Conservation (phyloP, 2,329 filamentous ascomycete species). For the Epichloe elymi region DNA sequence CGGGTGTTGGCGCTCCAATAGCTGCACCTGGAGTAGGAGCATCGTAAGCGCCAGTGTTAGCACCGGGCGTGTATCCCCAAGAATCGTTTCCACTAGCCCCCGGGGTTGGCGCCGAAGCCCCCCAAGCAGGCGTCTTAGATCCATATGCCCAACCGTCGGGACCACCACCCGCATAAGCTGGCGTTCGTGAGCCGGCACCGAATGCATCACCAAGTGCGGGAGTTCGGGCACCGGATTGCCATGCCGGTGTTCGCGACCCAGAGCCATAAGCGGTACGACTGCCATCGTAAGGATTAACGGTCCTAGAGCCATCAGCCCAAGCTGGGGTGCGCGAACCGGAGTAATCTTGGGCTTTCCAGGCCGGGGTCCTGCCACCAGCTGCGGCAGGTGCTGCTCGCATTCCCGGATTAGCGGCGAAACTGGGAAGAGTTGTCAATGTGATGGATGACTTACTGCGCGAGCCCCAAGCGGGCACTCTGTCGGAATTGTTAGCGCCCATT, state of each 20-base stretch:
- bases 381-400: constrained; percentile 35
- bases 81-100: constrained; percentile 42
- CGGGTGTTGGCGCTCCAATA: constrained; percentile 47
- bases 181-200: constrained; percentile 54
- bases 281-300: constrained; percentile 59
- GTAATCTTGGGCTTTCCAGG: constrained; percentile 42
- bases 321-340: constrained; percentile 53
- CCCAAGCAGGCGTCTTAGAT: constrained; percentile 68
- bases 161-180: constrained; percentile 37
- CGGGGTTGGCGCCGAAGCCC: constrained; percentile 46
- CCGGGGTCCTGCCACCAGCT: constrained; percentile 44
- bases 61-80: constrained; percentile 46
- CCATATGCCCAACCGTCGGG: constrained; percentile 52
- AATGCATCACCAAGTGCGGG: constrained; percentile 48
- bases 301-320: constrained; percentile 56
- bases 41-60: constrained; percentile 45
- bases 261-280: constrained; percentile 67
- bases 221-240: constrained; percentile 67
- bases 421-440: background rate
- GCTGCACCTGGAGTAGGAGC: constrained; percentile 52
- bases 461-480: constrained; percentile 68
- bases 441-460: constrained; percentile 44
- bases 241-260: constrained; percentile 59
- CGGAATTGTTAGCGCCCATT: constrained; percentile 42
- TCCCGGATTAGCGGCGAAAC: background rate